Conservation (phyloP, 2,329 filamentous ascomycete genomes). For the Nemania serpens region DNA sequence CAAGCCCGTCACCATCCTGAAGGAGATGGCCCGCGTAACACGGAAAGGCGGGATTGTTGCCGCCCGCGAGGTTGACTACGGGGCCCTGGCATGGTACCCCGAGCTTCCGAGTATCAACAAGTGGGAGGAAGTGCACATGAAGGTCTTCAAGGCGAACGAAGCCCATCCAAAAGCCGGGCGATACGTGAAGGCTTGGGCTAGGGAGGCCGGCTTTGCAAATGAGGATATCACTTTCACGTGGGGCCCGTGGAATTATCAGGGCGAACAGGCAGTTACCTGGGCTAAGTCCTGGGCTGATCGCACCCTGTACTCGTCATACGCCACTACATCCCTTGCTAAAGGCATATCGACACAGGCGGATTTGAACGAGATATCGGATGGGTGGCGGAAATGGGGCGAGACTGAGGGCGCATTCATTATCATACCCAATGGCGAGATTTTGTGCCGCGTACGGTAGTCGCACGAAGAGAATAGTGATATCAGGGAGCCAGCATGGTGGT, state of each 20-base stretch:
- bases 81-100: constrained; percentile 21
- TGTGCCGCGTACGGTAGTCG: constrained; percentile 17
- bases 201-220: constrained; percentile 14
- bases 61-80: constrained; percentile 34
- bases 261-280: constrained; percentile 18
- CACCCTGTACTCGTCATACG: constrained; percentile 18
- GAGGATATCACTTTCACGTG: constrained; percentile 22
- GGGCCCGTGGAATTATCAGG: constrained; percentile 27
- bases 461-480: background rate
- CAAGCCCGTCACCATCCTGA: constrained; percentile 54
- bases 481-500: too few species aligned
- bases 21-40: constrained; percentile 58
- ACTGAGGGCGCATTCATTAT: constrained; percentile 23
- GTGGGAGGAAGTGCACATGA: constrained; percentile 24
- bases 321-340: constrained; percentile 5
- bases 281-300: constrained; percentile 21
- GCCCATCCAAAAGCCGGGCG: constrained; percentile 24
- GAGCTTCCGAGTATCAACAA: constrained; percentile 17
- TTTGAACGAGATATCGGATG: constrained; percentile 17
- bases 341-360: constrained; percentile 22
- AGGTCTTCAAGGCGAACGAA: constrained; percentile 11
- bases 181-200: constrained; percentile 23
- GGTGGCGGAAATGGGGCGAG: constrained; percentile 22
- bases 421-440: constrained; percentile 25
- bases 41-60: constrained; percentile 56